A percentile compares a stretch with the other conserved stretches of the same genome.
phyloP scores from a whole-genome alignment of 2,329 filamentous ascomycete species.

The Thermochaetoides dissita region DNA sequence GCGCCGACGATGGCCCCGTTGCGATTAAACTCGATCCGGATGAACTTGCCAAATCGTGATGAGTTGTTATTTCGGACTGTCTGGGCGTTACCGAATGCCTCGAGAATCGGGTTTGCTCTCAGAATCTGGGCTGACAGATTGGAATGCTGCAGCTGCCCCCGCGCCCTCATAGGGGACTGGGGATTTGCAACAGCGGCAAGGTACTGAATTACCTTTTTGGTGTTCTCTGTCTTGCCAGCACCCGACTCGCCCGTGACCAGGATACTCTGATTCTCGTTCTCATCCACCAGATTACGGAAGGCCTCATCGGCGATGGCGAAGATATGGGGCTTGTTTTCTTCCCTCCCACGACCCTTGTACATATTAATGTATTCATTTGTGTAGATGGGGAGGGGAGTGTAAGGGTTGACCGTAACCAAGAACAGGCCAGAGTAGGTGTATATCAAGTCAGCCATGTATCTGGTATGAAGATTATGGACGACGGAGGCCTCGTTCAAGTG shows the following conservation, averaged over 20 bases:
- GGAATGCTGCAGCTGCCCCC: slow-evolving; percentile 45
- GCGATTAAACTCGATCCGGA: slow-evolving; percentile 85
- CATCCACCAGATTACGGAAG: slow-evolving; percentile 88
- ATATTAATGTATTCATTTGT: slow-evolving; percentile 94
- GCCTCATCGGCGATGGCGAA: slow-evolving; percentile 96
- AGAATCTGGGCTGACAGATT: slow-evolving; percentile 94
- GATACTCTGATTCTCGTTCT: slow-evolving; percentile 93
- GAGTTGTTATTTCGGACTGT: slow-evolving; percentile 98
- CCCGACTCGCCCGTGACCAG: slow-evolving; percentile 95
- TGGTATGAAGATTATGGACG: slow-evolving; percentile 87
- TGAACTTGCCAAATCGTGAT: slow-evolving; percentile 96
- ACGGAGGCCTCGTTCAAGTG: slow-evolving; percentile 97
- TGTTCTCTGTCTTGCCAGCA: slow-evolving; percentile 97
- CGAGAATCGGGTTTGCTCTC: slow-evolving; percentile 88
- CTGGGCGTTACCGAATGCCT: slow-evolving; percentile 96
- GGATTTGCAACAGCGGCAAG: slow-evolving; percentile 83
- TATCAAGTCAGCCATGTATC: slow-evolving; percentile 91
- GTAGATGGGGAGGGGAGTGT: slow-evolving; percentile 89
- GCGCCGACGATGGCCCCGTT: slow-evolving; percentile 85
- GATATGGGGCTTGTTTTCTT: slow-evolving; percentile 94
- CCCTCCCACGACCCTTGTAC: slow-evolving; percentile 82
- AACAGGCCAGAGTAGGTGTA: slow-evolving; percentile 98
- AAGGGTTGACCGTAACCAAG: slow-evolving; percentile 92
- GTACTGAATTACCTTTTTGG: slow-evolving; percentile 98
- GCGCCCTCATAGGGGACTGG: slow-evolving; percentile 53